These are phyloP conservation scores for Plenodomus lindquistii DNA, from an alignment of 2,329 filamentous ascomycete species.

Conservation along the genomic window DNA sequence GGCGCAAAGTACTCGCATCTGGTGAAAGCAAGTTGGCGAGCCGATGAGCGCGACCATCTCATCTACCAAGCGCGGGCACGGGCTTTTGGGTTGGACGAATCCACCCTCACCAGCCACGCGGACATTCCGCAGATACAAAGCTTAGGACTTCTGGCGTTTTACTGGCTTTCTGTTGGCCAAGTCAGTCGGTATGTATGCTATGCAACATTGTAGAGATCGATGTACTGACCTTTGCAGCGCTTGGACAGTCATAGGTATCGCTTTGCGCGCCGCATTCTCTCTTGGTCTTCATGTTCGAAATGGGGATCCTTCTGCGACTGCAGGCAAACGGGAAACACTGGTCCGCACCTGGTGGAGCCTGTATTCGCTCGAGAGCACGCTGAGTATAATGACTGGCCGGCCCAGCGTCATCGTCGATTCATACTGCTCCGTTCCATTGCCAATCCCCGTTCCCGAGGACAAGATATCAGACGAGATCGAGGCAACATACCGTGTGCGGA, in stretches of 20 bases:
- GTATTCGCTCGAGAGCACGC: slow-evolving; percentile 45
- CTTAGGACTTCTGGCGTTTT: slow-evolving; percentile 45
- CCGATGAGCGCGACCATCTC: slow-evolving; percentile 38
- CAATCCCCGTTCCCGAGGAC: slow-evolving; percentile 29
- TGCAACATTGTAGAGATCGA: neutral
- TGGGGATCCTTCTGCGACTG: slow-evolving; percentile 32
- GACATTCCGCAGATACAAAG: slow-evolving; percentile 47
- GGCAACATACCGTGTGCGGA: slow-evolving; percentile 9
- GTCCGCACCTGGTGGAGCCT: slow-evolving; percentile 49
- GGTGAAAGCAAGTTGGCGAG: slow-evolving; percentile 29
- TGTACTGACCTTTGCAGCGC: slow-evolving; percentile 33
- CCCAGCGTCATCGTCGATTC: slow-evolving; percentile 43
- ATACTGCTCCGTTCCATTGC: slow-evolving; percentile 42
- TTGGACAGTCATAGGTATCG: slow-evolving; percentile 44
- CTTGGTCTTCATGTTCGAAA: slow-evolving; percentile 48
- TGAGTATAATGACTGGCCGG: slow-evolving; percentile 47
- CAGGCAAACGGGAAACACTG: slow-evolving; percentile 40
- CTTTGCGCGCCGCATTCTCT: slow-evolving; percentile 42
- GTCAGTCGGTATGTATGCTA: slow-evolving; percentile 45
- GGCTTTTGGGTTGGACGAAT: slow-evolving; percentile 35
- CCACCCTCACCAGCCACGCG: slow-evolving; percentile 36
- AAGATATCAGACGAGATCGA: slow-evolving; percentile 15
- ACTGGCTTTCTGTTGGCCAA: slow-evolving; percentile 46
- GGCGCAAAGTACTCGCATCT: slow-evolving; percentile 46
- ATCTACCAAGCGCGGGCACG: slow-evolving; percentile 47